phyloP scores from a whole-genome alignment of 352 stramenopile genomes.

The Vaucheria bursata region DNA sequence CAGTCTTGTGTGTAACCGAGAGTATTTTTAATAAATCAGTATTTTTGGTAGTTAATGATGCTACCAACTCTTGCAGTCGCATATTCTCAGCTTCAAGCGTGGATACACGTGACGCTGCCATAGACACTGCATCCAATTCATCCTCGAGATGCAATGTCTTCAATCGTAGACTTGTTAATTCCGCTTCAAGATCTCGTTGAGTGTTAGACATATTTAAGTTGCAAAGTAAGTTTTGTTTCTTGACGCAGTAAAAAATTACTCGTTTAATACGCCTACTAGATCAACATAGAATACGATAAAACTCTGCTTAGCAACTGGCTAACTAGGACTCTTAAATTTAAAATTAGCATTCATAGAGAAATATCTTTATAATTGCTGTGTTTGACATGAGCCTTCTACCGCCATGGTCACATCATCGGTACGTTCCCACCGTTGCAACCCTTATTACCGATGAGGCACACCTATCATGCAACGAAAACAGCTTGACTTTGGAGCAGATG shows the following conservation, averaged over 20 bases:
- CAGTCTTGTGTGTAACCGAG: background rate
- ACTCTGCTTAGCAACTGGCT: too few species aligned
- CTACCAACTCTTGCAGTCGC: background rate
- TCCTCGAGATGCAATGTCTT: background rate
- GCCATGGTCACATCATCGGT: constrained; percentile 33
- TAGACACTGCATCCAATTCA: background rate
- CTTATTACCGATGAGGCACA: constrained; percentile 39
- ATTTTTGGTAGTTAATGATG: background rate
- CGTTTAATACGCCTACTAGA: too few species aligned
- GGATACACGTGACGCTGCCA: background rate
- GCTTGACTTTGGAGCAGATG: constrained; percentile 37
- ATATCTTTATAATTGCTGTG: too few species aligned
- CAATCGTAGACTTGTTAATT: too few species aligned
- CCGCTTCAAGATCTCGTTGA: too few species aligned
- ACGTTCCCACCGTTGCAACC: constrained; percentile 28
- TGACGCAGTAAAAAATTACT: too few species aligned
- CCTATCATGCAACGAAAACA: constrained; percentile 28
- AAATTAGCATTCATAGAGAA: too few species aligned
- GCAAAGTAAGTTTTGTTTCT: too few species aligned
- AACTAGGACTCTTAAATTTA: too few species aligned
- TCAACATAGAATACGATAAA: too few species aligned
- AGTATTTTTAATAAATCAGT: background rate
- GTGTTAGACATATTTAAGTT: too few species aligned
- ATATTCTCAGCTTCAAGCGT: background rate
- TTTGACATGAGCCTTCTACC: too few species aligned